These are phyloP conservation scores for Boletus rufocinnamomeus DNA, from an alignment of 768 basidiomycete species.

Conservation along the genomic window DNA sequence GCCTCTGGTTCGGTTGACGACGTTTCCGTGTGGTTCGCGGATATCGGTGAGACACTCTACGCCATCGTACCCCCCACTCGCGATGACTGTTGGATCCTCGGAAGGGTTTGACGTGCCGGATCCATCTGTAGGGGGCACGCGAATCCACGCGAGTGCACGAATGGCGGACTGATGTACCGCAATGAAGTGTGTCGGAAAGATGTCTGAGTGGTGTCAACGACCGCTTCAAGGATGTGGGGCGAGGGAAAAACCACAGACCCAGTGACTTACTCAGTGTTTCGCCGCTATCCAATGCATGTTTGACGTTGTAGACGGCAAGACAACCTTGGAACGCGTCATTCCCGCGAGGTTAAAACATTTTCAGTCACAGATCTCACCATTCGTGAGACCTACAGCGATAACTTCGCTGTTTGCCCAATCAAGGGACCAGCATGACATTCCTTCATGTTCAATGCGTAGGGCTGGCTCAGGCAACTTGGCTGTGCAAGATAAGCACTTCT, in stretches of 20 bases:
- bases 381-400: slow-evolving; percentile 81
- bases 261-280: slow-evolving; percentile 34
- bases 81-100: slow-evolving; percentile 70
- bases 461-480: slow-evolving; percentile 65
- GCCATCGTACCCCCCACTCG: slow-evolving; percentile 82
- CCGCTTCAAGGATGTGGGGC: neutral
- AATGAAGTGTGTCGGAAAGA: slow-evolving; percentile 73
- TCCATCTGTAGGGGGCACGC: slow-evolving; percentile 55
- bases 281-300: slow-evolving; percentile 40
- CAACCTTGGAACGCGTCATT: slow-evolving; percentile 40
- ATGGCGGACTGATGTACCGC: slow-evolving; percentile 79
- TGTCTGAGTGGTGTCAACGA: slow-evolving; percentile 20
- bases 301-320: slow-evolving; percentile 60
- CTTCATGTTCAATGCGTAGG: slow-evolving; percentile 71
- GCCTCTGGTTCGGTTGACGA: slow-evolving; percentile 82
- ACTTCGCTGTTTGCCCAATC: slow-evolving; percentile 90
- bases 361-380: slow-evolving; percentile 53
- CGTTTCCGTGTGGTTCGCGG: slow-evolving; percentile 63
- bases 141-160: slow-evolving; percentile 74
- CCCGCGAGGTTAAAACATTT: neutral
- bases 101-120: slow-evolving; percentile 48
- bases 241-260: neutral
- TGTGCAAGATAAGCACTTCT: slow-evolving; percentile 27
- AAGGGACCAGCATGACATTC: slow-evolving; percentile 73
- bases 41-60: slow-evolving; percentile 75